Base-by-base conservation (phyloP, 805 yeast species). In the Debaryomyces tyrocola region DNA sequence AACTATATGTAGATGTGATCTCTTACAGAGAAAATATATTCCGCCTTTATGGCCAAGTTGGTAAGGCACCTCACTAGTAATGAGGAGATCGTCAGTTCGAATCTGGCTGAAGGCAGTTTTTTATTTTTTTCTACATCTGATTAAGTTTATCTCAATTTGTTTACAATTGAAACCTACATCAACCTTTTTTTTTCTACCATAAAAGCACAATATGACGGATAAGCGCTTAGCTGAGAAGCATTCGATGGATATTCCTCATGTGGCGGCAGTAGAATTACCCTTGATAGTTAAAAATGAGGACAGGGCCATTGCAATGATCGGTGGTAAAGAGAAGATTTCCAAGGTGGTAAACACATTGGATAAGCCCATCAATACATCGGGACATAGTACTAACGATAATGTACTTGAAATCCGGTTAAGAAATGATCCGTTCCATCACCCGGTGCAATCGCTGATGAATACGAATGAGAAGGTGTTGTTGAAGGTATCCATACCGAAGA, bases 191-290 rank as follows among this genome's bases (percentile, higher is more conserved):
- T 24, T 6, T 24, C 5, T 9, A 7, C 4, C 27, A 6, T 24
- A 24, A 2, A 24, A 24, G 27, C 10, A 24, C 27, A 24, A 24
- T 6, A 24, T 24, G 27, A 7, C 34, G 8, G 17, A 31, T 6
- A 31, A 14, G 11, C 34, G 17, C 3, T 12, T 59, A 14, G 88
- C 87, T 1, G 74, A 76, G 40, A 79, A 77, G 52, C 78, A 77
- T 58, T 77, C 86, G 9, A 64, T 88, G 58, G 94, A 87, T 54
- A 74, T 87, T 1, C 94, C 96, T 7, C 82, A 83, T 54, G 82
- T 82, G 20, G 75, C 87, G 4, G 79, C 91, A 2, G 78, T 91
- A 14, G 97, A 91, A 58, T 75, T 86, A 48, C 97, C 97, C 0
- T 66, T 90, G 27, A 73, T 76, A 14, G 91, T 91, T 6, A 73